These are phyloP conservation scores for Coemansia sp. DNA, from an alignment of 192 early-diverging fungal species.

Conservation along the genomic window DNA sequence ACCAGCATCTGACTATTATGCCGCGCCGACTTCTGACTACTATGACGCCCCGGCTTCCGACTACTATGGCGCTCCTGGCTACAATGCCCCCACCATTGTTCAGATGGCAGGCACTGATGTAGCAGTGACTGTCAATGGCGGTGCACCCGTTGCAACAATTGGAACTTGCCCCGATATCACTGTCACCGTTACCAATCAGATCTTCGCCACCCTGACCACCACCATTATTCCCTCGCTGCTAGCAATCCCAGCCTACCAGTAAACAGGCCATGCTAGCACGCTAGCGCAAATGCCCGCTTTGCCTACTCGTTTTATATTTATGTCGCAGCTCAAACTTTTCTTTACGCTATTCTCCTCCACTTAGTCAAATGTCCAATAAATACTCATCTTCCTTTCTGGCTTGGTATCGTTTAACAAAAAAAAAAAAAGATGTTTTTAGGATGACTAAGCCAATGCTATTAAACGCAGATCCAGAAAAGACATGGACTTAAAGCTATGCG, in stretches of 20 bases:
- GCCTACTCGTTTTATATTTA: neutral
- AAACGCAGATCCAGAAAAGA: too few species aligned
- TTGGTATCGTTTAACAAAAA: too few species aligned
- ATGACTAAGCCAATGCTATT: too few species aligned
- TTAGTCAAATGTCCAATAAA: constrained; percentile 24
- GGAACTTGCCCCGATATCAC: constrained; percentile 48
- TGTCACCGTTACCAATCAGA: constrained; percentile 45
- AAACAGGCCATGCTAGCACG: neutral
- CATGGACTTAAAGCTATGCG: too few species aligned
- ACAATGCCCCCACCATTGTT: constrained; percentile 34
- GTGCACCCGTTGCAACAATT: constrained; percentile 39
- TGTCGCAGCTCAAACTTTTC: constrained; percentile 4
- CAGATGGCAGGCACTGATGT: constrained; percentile 35
- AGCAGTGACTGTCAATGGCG: constrained; percentile 38
- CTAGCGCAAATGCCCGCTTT: neutral
- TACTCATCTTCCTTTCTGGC: neutral
- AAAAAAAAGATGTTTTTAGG: too few species aligned
- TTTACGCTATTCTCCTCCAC: neutral
- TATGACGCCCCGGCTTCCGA: constrained; percentile 4
- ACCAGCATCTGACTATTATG: constrained; percentile 10
- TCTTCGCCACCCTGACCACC: constrained; percentile 39
- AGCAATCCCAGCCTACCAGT: constrained; percentile 23
- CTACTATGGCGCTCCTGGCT: constrained; percentile 9
- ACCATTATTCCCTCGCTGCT: constrained; percentile 46
- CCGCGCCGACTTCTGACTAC: constrained; percentile 9